phyloP scores from a whole-genome alignment of 2,329 filamentous ascomycete genomes.

The Myriosclerotinia curreyana region DNA sequence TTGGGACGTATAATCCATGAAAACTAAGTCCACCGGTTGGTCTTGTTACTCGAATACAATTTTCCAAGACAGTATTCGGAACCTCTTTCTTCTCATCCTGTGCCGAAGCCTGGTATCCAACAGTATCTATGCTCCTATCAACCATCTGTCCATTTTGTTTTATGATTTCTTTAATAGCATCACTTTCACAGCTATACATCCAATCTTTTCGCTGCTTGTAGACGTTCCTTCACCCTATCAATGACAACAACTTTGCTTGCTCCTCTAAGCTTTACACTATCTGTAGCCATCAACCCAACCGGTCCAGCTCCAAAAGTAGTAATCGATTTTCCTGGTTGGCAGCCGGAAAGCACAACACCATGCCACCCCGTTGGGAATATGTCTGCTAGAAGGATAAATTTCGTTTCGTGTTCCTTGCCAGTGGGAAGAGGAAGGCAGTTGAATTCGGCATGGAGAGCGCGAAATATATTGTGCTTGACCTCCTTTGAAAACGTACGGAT shows the following conservation, averaged over 20 bases:
- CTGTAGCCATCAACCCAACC: slow-evolving; percentile 64
- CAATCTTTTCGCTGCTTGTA: slow-evolving; percentile 60
- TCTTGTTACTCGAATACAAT: slow-evolving; percentile 36
- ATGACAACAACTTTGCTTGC: slow-evolving; percentile 61
- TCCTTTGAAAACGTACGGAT: slow-evolving; percentile 53
- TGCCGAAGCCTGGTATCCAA: slow-evolving; percentile 62
- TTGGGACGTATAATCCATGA: slow-evolving; percentile 40
- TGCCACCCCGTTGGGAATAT: slow-evolving; percentile 55
- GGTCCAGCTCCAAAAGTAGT: slow-evolving; percentile 64
- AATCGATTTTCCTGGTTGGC: slow-evolving; percentile 58
- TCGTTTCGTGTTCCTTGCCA: slow-evolving; percentile 63
- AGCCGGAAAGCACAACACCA: slow-evolving; percentile 55
- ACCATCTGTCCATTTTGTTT: slow-evolving; percentile 57
- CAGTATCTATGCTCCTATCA: slow-evolving; percentile 62
- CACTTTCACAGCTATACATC: slow-evolving; percentile 55
- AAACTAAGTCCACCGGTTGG: slow-evolving; percentile 37
- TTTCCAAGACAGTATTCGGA: slow-evolving; percentile 49
- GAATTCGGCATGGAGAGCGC: slow-evolving; percentile 65
- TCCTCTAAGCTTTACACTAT: slow-evolving; percentile 58
- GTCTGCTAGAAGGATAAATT: slow-evolving; percentile 54
- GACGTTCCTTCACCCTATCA: slow-evolving; percentile 58
- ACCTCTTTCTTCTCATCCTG: slow-evolving; percentile 56
- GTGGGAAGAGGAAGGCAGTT: slow-evolving; percentile 60
- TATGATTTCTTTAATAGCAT: slow-evolving; percentile 60
- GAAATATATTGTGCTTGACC: slow-evolving; percentile 66